A percentile compares a stretch with the other conserved stretches of the same genome.
Conservation (phyloP, 305 asterid genomes). For the Solanum chacoense region DNA sequence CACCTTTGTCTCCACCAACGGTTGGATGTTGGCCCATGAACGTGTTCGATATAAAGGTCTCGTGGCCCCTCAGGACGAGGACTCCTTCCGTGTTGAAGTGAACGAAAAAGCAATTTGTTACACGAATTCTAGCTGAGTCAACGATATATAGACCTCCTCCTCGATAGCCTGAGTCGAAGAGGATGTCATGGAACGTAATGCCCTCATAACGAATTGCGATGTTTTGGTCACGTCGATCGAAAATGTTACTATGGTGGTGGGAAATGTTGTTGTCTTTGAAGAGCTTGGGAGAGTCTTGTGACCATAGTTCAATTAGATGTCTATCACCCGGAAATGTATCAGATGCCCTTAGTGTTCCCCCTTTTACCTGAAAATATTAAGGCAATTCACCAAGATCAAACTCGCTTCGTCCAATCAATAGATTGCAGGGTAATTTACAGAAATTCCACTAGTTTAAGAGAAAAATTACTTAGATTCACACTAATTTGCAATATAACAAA, state of each 20-base stretch:
- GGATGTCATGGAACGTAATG: slow-evolving; percentile 42
- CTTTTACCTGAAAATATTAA: slow-evolving; percentile 16
- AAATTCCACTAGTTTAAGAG: too few species aligned
- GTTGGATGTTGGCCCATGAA: slow-evolving; percentile 60
- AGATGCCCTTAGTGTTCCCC: slow-evolving; percentile 53
- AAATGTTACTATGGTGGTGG: not conserved
- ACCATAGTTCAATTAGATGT: slow-evolving; percentile 43
- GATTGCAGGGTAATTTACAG: not conserved
- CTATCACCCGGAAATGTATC: slow-evolving; percentile 35
- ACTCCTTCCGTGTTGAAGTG: slow-evolving; percentile 42
- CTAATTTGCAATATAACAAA: not conserved
- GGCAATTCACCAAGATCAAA: not conserved
- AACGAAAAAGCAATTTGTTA: slow-evolving; percentile 32
- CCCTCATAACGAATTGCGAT: slow-evolving; percentile 35
- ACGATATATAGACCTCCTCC: slow-evolving; percentile 43
- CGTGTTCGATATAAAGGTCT: slow-evolving; percentile 32
- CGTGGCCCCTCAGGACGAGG: slow-evolving; percentile 42
- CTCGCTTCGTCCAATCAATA: not conserved
- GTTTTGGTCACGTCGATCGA: slow-evolving; percentile 18
- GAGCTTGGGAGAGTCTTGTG: slow-evolving; percentile 22
- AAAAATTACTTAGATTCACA: not conserved
- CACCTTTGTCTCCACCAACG: slow-evolving; percentile 36
- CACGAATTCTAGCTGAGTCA: slow-evolving; percentile 38
- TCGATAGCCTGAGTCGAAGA: slow-evolving; percentile 36
- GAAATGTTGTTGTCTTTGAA: not conserved